Conservation (phyloP, 1,284 basidiomycete species). For the Kalmanozyma brasiliensis region DNA sequence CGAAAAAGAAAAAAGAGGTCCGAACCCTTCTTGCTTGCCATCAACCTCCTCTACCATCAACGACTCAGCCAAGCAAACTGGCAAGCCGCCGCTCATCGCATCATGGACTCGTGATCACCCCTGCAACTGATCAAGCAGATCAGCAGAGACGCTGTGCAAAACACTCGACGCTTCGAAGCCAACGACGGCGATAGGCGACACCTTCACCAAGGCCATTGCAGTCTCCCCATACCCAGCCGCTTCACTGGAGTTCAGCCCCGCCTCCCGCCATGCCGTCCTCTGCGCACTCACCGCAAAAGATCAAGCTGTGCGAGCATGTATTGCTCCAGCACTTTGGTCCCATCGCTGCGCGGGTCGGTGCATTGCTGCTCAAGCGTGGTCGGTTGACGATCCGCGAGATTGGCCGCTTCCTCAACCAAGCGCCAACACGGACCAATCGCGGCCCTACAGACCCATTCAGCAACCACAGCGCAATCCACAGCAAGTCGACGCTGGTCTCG, state of each 20-base stretch:
- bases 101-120: too few species aligned
- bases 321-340: slow-evolving; percentile 82
- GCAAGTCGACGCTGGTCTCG: slow-evolving; percentile 31
- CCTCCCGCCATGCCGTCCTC: slow-evolving; percentile 27
- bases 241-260: background rate
- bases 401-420: slow-evolving; percentile 52
- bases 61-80: too few species aligned
- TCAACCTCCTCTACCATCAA: slow-evolving; percentile 7
- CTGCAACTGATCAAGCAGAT: too few species aligned
- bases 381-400: slow-evolving; percentile 76
- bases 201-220: background rate
- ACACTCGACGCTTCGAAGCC: too few species aligned
- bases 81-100: too few species aligned
- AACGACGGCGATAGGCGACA: too few species aligned
- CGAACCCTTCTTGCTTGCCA: slow-evolving; percentile 5
- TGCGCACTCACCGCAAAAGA: slow-evolving; percentile 60
- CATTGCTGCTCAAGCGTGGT: slow-evolving; percentile 84
- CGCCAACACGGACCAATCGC: slow-evolving; percentile 35
- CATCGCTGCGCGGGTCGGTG: slow-evolving; percentile 78
- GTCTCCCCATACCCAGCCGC: background rate
- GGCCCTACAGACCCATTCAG: slow-evolving; percentile 38
- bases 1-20: slow-evolving; percentile 5
- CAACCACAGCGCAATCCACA: slow-evolving; percentile 13
- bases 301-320: slow-evolving; percentile 77
- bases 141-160: too few species aligned